A percentile compares a stretch with the other conserved stretches of the same genome.
These are phyloP conservation scores for Psilocybe subaeruginosa DNA, from an alignment of 768 basidiomycete species.

Conservation along the genomic window DNA sequence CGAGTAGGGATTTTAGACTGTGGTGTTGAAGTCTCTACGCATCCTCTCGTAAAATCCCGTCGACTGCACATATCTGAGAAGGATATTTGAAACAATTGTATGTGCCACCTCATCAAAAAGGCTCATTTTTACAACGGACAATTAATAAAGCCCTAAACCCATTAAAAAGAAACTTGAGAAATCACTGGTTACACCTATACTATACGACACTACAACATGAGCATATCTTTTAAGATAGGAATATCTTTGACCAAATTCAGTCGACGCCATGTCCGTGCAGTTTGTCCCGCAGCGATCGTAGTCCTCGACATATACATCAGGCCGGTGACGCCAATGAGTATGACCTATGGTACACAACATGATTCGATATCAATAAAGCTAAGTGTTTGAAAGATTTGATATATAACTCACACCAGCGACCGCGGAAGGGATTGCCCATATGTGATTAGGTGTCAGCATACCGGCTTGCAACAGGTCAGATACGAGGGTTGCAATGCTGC, in stretches of 20 bases:
- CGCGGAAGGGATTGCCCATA: conserved; percentile 36
- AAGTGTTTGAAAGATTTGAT: neutral
- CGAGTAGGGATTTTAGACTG: conserved; percentile 61
- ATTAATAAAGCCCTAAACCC: neutral
- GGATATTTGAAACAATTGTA: neutral
- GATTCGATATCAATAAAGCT: neutral
- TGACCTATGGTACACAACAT: conserved; percentile 3
- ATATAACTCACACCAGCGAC: conserved; percentile 35
- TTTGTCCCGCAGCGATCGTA: conserved; percentile 13
- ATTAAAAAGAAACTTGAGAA: neutral
- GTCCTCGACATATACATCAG: conserved; percentile 22
- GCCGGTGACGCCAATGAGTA: conserved; percentile 21
- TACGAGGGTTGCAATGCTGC: conserved; percentile 34
- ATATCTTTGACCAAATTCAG: conserved; percentile 8
- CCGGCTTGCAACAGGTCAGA: conserved; percentile 39
- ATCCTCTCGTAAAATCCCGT: neutral
- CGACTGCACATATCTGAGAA: conserved; percentile 13
- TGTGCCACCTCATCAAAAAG: neutral
- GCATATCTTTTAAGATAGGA: conserved; percentile 9
- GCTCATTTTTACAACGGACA: neutral
- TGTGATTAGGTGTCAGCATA: conserved; percentile 30
- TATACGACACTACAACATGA: conserved; percentile 6
- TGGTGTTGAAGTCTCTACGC: conserved; percentile 20
- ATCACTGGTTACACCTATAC: neutral
- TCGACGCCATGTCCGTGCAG: conserved; percentile 1